Conservation (phyloP, 345 rosid species). For the Ceriops zippeliana region DNA sequence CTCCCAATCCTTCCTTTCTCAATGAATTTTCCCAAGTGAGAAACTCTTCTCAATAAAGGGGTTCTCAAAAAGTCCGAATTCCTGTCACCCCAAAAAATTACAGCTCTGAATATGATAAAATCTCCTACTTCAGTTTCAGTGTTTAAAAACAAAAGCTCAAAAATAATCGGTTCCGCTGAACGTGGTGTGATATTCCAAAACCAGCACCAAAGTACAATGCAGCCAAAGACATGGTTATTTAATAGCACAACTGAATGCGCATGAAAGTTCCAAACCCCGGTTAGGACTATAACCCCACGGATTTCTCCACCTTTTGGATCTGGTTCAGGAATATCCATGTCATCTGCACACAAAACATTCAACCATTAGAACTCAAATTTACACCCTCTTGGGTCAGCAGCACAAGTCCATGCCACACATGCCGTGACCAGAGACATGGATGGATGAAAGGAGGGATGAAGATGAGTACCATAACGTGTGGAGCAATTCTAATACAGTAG, state of each 20-base stretch:
- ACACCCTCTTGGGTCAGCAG: neutral
- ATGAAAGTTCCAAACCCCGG: slow-evolving; percentile 3
- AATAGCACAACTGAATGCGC: neutral
- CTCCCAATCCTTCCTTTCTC: neutral
- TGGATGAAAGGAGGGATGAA: neutral
- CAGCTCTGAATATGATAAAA: neutral
- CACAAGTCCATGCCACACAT: neutral
- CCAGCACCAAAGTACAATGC: slow-evolving; percentile 23
- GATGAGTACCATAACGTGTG: slow-evolving; percentile 86
- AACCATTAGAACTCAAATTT: slow-evolving; percentile 1
- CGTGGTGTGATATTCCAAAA: slow-evolving; percentile 21
- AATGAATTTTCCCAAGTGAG: neutral
- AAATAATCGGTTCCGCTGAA: slow-evolving; percentile 10
- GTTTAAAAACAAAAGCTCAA: slow-evolving; percentile 6
- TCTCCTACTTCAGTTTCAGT: neutral
- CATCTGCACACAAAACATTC: slow-evolving; percentile 57
- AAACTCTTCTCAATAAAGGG: neutral
- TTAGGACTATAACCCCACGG: slow-evolving; percentile 42
- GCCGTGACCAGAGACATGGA: neutral
- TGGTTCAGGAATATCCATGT: slow-evolving; percentile 98
- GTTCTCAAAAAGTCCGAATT: neutral
- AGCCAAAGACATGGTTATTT: slow-evolving; percentile 26
- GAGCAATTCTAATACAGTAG: slow-evolving; percentile 91
- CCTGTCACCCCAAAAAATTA: neutral
- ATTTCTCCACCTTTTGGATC: slow-evolving; percentile 63